Percentiles rank a stretch among this genome's conserved stretches.
Evolutionary conservation across 2,329 filamentous ascomycete genomes (phyloP).

Genomic region (Penicillium sp.): DNA sequence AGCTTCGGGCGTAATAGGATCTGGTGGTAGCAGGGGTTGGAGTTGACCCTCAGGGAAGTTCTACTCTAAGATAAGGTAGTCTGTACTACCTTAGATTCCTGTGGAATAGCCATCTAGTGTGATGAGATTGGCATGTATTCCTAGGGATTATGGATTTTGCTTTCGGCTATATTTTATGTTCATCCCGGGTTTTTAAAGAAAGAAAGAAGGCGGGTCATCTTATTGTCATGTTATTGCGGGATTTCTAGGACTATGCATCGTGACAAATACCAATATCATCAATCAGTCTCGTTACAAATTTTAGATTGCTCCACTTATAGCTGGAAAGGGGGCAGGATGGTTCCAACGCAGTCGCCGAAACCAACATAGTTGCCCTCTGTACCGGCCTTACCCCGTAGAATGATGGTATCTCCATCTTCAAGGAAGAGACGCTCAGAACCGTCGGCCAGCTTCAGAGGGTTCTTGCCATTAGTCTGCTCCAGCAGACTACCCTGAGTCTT

Average conservation of each 20-base stretch:
- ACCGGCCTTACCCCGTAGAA: slow-evolving; percentile 68
- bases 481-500: slow-evolving; percentile 69
- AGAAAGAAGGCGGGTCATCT: too few relatives aligned
- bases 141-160: background rate
- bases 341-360: slow-evolving; percentile 74
- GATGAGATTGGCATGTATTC: too few relatives aligned
- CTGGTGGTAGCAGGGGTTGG: too few relatives aligned
- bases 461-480: slow-evolving; percentile 74
- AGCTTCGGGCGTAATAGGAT: slow-evolving; percentile 39
- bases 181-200: background rate
- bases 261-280: slow-evolving; percentile 4
- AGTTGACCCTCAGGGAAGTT: too few relatives aligned
- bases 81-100: too few relatives aligned
- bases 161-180: background rate
- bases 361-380: slow-evolving; percentile 71
- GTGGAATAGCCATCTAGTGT: too few relatives aligned
- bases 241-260: slow-evolving; percentile 10
- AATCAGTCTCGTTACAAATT: slow-evolving; percentile 8
- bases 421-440: slow-evolving; percentile 73
- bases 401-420: slow-evolving; percentile 73
- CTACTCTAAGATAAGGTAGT: too few relatives aligned
- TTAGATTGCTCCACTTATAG: slow-evolving; percentile 23
- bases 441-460: slow-evolving; percentile 62
- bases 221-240: slow-evolving; percentile 9
- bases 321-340: slow-evolving; percentile 56